Base-by-base conservation (phyloP, 176 grass and related monocot species). In the Oropetium thomaeum region DNA sequence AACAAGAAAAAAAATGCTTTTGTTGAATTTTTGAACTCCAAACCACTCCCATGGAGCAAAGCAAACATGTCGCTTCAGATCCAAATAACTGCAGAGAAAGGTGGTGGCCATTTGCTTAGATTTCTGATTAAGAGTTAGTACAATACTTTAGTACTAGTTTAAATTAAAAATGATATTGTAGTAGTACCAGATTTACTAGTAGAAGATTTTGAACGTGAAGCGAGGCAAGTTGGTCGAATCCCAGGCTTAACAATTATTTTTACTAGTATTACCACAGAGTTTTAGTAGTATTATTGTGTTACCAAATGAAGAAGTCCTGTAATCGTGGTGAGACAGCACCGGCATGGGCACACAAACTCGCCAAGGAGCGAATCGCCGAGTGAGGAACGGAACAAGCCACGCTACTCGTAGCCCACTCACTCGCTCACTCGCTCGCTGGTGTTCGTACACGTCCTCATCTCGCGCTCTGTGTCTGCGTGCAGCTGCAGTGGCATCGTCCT, bases 371-470 rank as follows among this genome's bases (percentile, higher is more conserved):
- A 65, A 43, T 58, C 19, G 35, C 62, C 62, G 22, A 69, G 76
- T 69, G 76, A 57, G 42, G 76, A 79, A 68, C 67, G 51, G 26
- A 58, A 58, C 51, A 33, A 45, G 26, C 27, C 41, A 76, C 19
- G 20, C 47, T 28, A 79, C 10, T 27, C 53, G 10, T 57, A 27
- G 53, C 25, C 35, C n/a, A 13, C 25, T 8, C n/a, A n/a, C n/a
- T n/a, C n/a, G n/a, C n/a, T n/a, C n/a, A n/a, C n/a, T n/a, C n/a
- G n/a, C n/a, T n/a, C n/a, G n/a, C n/a, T n/a, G n/a, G n/a, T n/a
- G n/a, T n/a, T n/a, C n/a, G n/a, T n/a, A 26, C 34, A 30, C 39
- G 62, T 67, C 75, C 37, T 77, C 47, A 33, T 40, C 75, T 77
- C 22, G 51, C 32, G 9, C 28, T 35, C 34, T 44, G 27, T 58